These are phyloP conservation scores for Malus hybrid DNA, from an alignment of 331 rosid species.

Conservation along the genomic window DNA sequence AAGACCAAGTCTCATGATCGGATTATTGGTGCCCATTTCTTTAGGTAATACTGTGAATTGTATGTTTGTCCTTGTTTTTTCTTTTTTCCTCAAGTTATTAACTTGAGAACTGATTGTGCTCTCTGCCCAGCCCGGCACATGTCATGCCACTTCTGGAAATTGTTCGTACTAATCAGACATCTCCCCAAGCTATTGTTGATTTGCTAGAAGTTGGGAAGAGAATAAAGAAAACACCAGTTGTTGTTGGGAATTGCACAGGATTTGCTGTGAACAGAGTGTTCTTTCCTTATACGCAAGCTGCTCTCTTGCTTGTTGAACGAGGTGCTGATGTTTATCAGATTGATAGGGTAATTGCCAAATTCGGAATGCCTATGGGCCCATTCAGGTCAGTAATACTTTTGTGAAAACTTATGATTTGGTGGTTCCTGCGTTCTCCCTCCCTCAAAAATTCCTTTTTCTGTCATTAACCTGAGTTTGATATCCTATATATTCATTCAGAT, in stretches of 20 bases:
- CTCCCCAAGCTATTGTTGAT: conserved; percentile 82
- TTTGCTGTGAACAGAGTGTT: conserved; percentile 92
- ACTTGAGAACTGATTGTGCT: conserved; percentile 20
- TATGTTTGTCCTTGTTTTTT: background rate
- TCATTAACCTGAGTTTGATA: background rate
- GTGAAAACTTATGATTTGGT: background rate
- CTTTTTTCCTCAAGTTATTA: background rate
- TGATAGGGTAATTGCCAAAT: conserved; percentile 58
- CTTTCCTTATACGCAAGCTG: conserved; percentile 89
- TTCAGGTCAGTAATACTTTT: conserved; percentile 52
- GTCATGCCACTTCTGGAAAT: conserved; percentile 96
- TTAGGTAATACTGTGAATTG: conserved; percentile 46
- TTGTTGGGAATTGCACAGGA: conserved; percentile 98
- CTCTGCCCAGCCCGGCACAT: conserved; percentile 81
- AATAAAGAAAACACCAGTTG: conserved; percentile 87
- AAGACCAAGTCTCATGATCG: conserved; percentile 73
- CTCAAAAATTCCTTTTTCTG: background rate
- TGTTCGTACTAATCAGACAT: conserved; percentile 68
- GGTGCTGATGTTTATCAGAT: conserved; percentile 80
- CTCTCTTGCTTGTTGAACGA: conserved; percentile 66
- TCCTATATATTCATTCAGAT: conserved; percentile 36
- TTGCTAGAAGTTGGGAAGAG: conserved; percentile 71
- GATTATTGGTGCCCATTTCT: conserved; percentile 89
- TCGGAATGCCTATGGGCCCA: conserved; percentile 98
- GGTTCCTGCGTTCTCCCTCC: background rate